Evolutionary conservation across 345 rosid species (phyloP).

Genomic region (Lumnitzera littorea): DNA sequence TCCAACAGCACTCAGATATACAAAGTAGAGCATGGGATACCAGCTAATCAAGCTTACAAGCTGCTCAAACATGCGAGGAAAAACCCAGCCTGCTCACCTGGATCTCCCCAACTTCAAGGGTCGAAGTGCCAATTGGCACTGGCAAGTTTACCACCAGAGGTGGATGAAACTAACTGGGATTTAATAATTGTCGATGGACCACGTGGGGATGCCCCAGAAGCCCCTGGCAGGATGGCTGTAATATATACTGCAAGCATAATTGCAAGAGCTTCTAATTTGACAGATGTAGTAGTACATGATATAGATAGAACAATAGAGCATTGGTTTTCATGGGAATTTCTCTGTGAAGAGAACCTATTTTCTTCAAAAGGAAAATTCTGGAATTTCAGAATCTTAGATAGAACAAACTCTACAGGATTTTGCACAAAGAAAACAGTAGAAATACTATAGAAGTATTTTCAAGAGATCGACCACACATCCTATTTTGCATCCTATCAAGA

Average conservation of each 20-base stretch:
- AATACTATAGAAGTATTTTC: too few species aligned
- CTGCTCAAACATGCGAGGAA: slow-evolving; percentile 68
- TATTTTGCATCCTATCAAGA: not conserved
- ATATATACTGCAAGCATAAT: slow-evolving; percentile 64
- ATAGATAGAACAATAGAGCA: slow-evolving; percentile 68
- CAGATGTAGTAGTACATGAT: slow-evolving; percentile 73
- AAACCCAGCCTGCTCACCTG: slow-evolving; percentile 44
- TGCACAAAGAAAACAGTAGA: slow-evolving; percentile 15
- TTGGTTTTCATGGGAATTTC: slow-evolving; percentile 92
- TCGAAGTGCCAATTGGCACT: slow-evolving; percentile 51
- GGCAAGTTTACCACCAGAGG: slow-evolving; percentile 47
- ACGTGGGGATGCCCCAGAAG: slow-evolving; percentile 47
- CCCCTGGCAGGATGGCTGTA: slow-evolving; percentile 75
- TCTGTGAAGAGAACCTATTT: slow-evolving; percentile 71
- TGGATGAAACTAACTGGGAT: slow-evolving; percentile 60
- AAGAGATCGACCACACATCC: too few species aligned
- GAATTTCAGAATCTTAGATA: slow-evolving; percentile 45
- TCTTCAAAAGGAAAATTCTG: slow-evolving; percentile 69
- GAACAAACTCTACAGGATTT: slow-evolving; percentile 44
- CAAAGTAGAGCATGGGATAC: slow-evolving; percentile 40
- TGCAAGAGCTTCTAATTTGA: slow-evolving; percentile 53
- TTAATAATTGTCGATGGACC: slow-evolving; percentile 82
- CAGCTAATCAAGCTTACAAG: slow-evolving; percentile 55
- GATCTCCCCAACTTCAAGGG: slow-evolving; percentile 22
- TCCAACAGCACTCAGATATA: slow-evolving; percentile 39